Percentiles rank a stretch among this genome's conserved stretches.
These are phyloP conservation scores for Mentha longifolia DNA, from an alignment of 257 asterid species.

Conservation along the genomic window DNA sequence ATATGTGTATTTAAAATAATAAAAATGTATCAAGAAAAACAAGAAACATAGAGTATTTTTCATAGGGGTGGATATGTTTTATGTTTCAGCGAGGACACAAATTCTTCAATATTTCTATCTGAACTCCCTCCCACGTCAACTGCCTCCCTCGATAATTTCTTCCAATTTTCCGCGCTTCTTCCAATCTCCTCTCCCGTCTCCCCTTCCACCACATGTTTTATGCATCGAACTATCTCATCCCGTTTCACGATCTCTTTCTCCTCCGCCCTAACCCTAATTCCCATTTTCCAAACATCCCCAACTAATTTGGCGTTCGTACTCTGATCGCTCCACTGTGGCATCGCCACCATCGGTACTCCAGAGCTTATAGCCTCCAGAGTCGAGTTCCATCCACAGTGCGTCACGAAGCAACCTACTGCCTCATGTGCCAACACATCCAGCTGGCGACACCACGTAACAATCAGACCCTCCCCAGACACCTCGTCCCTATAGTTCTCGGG, in stretches of 20 bases:
- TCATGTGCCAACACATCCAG: constrained; percentile 36
- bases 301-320: constrained; percentile 41
- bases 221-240: constrained; percentile 3
- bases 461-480: constrained; percentile 8
- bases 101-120: constrained; percentile 32
- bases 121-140: constrained; percentile 41
- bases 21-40: too few species aligned
- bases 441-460: constrained; percentile 38
- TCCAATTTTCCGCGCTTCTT: constrained; percentile 34
- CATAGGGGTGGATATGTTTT: too few species aligned
- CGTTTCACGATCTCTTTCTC: constrained; percentile 24
- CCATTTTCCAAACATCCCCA: constrained; percentile 41
- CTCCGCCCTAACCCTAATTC: constrained; percentile 25
- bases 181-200: constrained; percentile 29
- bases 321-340: constrained; percentile 48
- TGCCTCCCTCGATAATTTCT: constrained; percentile 35
- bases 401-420: constrained; percentile 50
- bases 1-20: too few species aligned
- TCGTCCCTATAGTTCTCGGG: constrained; percentile 34
- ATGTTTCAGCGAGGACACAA: constrained; percentile 21
- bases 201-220: constrained; percentile 35
- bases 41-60: too few species aligned
- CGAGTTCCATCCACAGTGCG: constrained; percentile 67
- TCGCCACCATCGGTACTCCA: constrained; percentile 45
- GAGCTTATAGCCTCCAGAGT: constrained; percentile 48